Evolutionary conservation across 2,329 filamentous ascomycete genomes (phyloP), one percentile per base, ranked within the genome.

Genomic region (Exophiala oligosperma): DNA sequence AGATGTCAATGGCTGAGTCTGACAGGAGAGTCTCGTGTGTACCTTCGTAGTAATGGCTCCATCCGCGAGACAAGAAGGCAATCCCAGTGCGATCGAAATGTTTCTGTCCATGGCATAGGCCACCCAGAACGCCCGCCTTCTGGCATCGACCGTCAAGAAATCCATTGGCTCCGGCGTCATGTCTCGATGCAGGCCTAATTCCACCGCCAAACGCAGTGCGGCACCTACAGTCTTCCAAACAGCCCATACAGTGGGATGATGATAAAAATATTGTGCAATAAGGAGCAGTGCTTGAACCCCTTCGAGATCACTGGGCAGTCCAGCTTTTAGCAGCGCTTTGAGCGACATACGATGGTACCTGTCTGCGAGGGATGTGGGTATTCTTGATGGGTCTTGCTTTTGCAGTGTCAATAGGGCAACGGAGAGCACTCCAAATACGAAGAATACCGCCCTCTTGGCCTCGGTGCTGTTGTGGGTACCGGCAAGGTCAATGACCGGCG

Each of bases 281-380:
- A 62, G 50, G 7, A 62, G 52, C 6, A 62, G 51, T 12, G 52
- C 48, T 40, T 62, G 59, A 4, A 59, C 59, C 9, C 62, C 53
- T 37, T 52, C 41, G 4, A 60, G 23, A 37, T 44, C 48, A 41
- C 35, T 44, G 7, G 57, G 52, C 17, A 60, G 35, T 5, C 57
- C 53, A 4, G 35, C 49, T 47, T 52, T 43, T 7, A 29, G 48
- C 14, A 60, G n/a, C 5, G 57, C 53, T 26, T 37, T 52, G 4
- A 56, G 41, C 12, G 57, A 47, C 2, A 43, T 52, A 17, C 44
- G 44, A 37, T 60, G 57, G 41, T 60, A 60, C 28, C 57, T 48
- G 21, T 60, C 57, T 28, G 57, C 52, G 28, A 60, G 24, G 9
- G 57, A 60, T 2, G 57, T 56, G 26, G 57, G 53, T 32, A 60